Conservation (phyloP, 345 rosid species). For the Euclidium syriacum region DNA sequence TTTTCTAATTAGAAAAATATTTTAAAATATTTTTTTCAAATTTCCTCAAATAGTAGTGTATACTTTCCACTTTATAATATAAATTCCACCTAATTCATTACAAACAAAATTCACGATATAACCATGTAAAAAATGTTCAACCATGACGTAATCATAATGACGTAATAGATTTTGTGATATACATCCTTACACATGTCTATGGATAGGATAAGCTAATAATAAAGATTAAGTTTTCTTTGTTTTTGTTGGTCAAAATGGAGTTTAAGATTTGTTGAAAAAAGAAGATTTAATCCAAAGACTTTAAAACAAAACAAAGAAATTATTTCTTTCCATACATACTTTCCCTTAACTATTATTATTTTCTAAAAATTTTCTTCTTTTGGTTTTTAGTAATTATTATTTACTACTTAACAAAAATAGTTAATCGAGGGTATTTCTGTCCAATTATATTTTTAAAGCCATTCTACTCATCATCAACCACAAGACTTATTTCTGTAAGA, state of each 20-base stretch:
- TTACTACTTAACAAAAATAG: background rate
- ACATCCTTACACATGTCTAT: background rate
- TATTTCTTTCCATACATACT: background rate
- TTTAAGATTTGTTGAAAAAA: background rate
- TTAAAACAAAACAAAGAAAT: background rate
- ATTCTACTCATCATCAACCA: conserved; percentile 14
- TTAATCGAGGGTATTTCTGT: background rate
- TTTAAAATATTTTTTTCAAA: no score
- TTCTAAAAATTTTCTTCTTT: background rate
- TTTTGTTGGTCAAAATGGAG: conserved; percentile 8
- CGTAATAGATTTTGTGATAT: no score
- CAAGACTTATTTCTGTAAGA: background rate
- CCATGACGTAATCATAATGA: no score
- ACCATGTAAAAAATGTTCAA: no score
- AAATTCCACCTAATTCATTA: no score
- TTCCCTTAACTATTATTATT: background rate
- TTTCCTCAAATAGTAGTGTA: no score
- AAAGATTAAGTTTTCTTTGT: background rate
- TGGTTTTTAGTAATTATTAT: background rate
- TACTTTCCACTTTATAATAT: no score
- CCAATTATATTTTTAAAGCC: background rate
- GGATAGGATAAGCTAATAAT: conserved; percentile 1
- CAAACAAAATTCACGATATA: no score
- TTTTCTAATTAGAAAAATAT: no score
- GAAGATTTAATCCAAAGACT: background rate